Evolutionary conservation across 495 filamentous ascomycete species (phyloP).

Genomic region (Penicillium crystallinum): DNA sequence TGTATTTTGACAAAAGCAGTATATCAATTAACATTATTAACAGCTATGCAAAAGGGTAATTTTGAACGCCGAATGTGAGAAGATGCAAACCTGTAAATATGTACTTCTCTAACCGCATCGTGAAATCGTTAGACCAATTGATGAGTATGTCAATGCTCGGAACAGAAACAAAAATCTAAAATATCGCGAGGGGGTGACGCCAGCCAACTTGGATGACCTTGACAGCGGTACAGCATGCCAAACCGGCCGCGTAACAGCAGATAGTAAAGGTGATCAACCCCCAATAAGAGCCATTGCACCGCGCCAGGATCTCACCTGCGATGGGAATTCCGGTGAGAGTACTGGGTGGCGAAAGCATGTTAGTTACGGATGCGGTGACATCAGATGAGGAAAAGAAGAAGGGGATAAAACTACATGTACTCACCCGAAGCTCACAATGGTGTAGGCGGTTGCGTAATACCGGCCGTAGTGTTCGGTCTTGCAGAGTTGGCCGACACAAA

Average conservation of each 20-base stretch:
- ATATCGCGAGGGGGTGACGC: slow-evolving; percentile 42
- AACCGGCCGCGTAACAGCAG: slow-evolving; percentile 54
- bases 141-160: background rate
- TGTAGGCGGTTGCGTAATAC: slow-evolving; percentile 83
- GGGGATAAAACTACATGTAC: slow-evolving; percentile 7
- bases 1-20: background rate
- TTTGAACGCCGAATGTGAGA: background rate
- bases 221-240: slow-evolving; percentile 56
- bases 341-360: slow-evolving; percentile 20
- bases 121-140: slow-evolving; percentile 5
- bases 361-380: slow-evolving; percentile 16
- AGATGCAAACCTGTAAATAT: background rate
- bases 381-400: background rate
- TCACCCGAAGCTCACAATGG: slow-evolving; percentile 79
- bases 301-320: slow-evolving; percentile 64
- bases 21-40: slow-evolving; percentile 5
- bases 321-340: slow-evolving; percentile 86
- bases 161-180: slow-evolving; percentile 12
- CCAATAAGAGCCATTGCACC: slow-evolving; percentile 52
- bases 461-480: slow-evolving; percentile 79
- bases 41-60: background rate
- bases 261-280: slow-evolving; percentile 66
- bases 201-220: slow-evolving; percentile 66
- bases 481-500: slow-evolving; percentile 88
- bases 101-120: slow-evolving; percentile 4